Evolutionary conservation across 345 rosid species (phyloP).

Genomic region (Rhizophora mangle): DNA sequence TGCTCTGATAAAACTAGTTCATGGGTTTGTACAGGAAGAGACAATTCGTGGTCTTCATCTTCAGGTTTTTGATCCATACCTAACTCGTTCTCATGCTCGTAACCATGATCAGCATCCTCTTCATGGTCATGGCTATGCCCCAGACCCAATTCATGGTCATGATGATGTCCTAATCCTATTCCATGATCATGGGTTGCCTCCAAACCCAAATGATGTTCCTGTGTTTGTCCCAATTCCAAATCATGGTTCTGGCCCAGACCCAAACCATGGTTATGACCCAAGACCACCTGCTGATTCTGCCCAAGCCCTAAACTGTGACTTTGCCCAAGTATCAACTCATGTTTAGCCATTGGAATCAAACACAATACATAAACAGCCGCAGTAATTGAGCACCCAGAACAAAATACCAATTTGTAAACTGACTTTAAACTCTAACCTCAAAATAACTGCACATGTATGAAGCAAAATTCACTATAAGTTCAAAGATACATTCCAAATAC

Average conservation of each 20-base stretch:
- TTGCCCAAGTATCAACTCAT: slow-evolving; percentile 76
- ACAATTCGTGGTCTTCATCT: slow-evolving; percentile 14
- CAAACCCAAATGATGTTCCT: slow-evolving; percentile 59
- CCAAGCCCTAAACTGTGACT: slow-evolving; percentile 54
- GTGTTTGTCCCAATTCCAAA: slow-evolving; percentile 60
- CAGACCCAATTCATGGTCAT: slow-evolving; percentile 55
- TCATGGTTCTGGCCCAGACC: slow-evolving; percentile 64
- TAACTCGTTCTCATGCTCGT: slow-evolving; percentile 19
- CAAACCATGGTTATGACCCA: slow-evolving; percentile 60
- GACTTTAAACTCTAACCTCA: no score
- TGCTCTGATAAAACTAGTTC: slow-evolving; percentile 18
- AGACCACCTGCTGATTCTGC: slow-evolving; percentile 67
- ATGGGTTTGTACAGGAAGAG: background rate
- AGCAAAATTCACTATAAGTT: no score
- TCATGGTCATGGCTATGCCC: slow-evolving; percentile 45
- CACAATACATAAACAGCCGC: background rate
- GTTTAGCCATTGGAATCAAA: slow-evolving; percentile 57
- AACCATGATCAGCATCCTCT: slow-evolving; percentile 23
- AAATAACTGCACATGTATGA: no score
- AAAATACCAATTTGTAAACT: no score
- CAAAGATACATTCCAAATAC: no score
- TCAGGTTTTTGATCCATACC: slow-evolving; percentile 22
- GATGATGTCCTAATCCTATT: slow-evolving; percentile 54
- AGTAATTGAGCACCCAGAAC: slow-evolving; percentile 1
- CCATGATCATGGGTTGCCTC: slow-evolving; percentile 56